A percentile compares a stretch with the other conserved stretches of the same genome.
Conservation (phyloP, 345 rosid species). For the Eutrema yunnanense region DNA sequence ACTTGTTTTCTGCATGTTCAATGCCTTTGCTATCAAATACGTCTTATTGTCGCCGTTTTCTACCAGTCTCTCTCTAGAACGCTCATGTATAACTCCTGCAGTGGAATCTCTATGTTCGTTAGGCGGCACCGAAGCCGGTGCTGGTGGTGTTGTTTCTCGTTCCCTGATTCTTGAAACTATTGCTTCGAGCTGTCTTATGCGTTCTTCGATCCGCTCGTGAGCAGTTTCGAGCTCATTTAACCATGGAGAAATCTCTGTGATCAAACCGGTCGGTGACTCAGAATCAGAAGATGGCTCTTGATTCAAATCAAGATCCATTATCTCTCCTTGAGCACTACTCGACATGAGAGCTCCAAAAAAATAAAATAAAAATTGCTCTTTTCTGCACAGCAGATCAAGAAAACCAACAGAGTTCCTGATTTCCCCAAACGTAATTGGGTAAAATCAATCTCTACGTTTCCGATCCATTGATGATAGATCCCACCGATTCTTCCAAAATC, state of each 20-base stretch:
- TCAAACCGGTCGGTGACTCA: constrained; percentile 20
- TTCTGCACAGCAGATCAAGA: constrained; percentile 11
- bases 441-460: background rate
- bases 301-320: constrained; percentile 55
- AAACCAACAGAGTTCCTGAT: background rate
- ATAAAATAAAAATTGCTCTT: background rate
- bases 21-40: constrained; percentile 47
- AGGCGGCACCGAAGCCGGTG: background rate
- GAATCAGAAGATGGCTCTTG: constrained; percentile 35
- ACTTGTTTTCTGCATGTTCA: constrained; percentile 32
- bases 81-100: constrained; percentile 16
- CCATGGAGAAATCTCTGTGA: constrained; percentile 32
- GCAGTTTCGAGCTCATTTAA: constrained; percentile 41
- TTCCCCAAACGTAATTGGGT: background rate
- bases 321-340: constrained; percentile 29
- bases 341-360: constrained; percentile 11
- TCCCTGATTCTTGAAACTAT: constrained; percentile 42
- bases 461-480: constrained; percentile 8
- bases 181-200: constrained; percentile 48
- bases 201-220: constrained; percentile 50
- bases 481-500: background rate
- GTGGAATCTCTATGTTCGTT: constrained; percentile 19
- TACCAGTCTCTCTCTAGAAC: constrained; percentile 24
- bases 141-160: background rate
- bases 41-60: constrained; percentile 27